Percentiles rank a stretch among this genome's conserved stretches.
Conservation (phyloP, 2,329 filamentous ascomycete species). For the Sporothrix brunneoviolacea region DNA sequence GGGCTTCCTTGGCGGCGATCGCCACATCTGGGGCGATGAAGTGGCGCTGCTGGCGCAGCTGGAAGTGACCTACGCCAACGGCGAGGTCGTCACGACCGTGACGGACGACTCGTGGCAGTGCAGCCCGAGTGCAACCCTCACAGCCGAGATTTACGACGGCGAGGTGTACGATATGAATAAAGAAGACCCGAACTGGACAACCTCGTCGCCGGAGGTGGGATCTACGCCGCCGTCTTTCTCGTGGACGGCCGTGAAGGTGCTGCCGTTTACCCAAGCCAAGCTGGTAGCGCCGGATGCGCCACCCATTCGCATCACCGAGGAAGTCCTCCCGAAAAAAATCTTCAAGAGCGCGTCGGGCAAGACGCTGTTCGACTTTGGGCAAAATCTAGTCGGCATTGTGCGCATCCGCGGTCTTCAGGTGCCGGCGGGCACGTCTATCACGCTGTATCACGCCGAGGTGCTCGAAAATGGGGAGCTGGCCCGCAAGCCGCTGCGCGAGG, state of each 20-base stretch:
- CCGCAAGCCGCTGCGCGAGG: constrained; percentile 35
- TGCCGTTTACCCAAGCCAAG: constrained; percentile 24
- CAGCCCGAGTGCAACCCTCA: constrained; percentile 24
- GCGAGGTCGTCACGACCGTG: neutral
- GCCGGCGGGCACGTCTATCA: constrained; percentile 31
- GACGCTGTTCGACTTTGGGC: constrained; percentile 49
- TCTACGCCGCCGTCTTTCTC: neutral
- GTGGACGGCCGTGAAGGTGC: constrained; percentile 15
- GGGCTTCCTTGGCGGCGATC: constrained; percentile 17
- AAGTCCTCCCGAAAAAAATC: constrained; percentile 25
- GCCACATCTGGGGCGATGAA: constrained; percentile 34
- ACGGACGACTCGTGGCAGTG: constrained; percentile 17
- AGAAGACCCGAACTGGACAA: constrained; percentile 17
- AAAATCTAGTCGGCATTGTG: constrained; percentile 50
- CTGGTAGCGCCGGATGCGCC: constrained; percentile 37
- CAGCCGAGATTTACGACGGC: constrained; percentile 45
- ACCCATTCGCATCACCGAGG: constrained; percentile 35
- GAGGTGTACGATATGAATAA: constrained; percentile 42
- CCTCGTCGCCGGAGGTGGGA: no score
- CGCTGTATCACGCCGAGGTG: constrained; percentile 47
- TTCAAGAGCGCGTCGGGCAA: constrained; percentile 34
- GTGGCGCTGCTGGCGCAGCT: constrained; percentile 35
- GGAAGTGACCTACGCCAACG: constrained; percentile 20
- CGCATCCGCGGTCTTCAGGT: constrained; percentile 24
- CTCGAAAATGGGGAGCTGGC: constrained; percentile 42